Percentiles rank a stretch among this genome's conserved stretches.
These are phyloP conservation scores for Phellinidium pouzarii DNA, from an alignment of 1,284 basidiomycete species.

Conservation along the genomic window DNA sequence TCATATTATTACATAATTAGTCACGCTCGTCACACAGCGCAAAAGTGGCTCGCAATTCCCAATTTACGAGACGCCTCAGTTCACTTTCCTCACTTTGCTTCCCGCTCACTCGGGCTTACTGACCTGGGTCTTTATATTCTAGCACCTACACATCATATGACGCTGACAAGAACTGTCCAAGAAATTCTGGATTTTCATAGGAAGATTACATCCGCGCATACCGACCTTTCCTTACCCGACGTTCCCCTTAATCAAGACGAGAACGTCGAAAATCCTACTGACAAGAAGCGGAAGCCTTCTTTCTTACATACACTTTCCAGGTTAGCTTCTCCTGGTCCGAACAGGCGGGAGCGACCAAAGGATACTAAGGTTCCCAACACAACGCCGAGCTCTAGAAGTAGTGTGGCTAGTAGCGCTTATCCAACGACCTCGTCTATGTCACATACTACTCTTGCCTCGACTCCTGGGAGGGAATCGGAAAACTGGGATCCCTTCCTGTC, in stretches of 20 bases:
- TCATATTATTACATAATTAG: too few relatives aligned
- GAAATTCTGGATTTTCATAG: slow-evolving; percentile 74
- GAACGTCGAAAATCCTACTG: slow-evolving; percentile 30
- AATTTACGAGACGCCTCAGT: too few relatives aligned
- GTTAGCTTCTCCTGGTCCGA: slow-evolving; percentile 59
- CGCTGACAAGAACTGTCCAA: slow-evolving; percentile 66
- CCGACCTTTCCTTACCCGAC: slow-evolving; percentile 46
- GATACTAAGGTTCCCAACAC: slow-evolving; percentile 12
- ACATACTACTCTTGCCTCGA: slow-evolving; percentile 15
- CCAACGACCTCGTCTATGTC: not conserved
- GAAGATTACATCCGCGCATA: slow-evolving; percentile 58
- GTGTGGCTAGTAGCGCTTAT: slow-evolving; percentile 3
- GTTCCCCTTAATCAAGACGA: slow-evolving; percentile 50
- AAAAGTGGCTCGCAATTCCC: too few relatives aligned
- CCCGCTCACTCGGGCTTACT: not conserved
- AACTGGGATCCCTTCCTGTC: slow-evolving; percentile 19
- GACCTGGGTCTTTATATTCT: slow-evolving; percentile 20
- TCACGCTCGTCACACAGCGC: too few relatives aligned
- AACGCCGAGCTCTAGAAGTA: slow-evolving; percentile 12
- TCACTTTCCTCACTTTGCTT: not conserved
- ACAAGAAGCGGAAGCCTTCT: slow-evolving; percentile 63
- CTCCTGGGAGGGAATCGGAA: slow-evolving; percentile 16
- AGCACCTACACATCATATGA: slow-evolving; percentile 86
- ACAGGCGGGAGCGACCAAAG: slow-evolving; percentile 25
- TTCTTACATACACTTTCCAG: slow-evolving; percentile 79